Evolutionary conservation across 805 yeast species (phyloP), one percentile per base, ranked within the genome.

Genomic region (Torulaspora gathmanii): DNA sequence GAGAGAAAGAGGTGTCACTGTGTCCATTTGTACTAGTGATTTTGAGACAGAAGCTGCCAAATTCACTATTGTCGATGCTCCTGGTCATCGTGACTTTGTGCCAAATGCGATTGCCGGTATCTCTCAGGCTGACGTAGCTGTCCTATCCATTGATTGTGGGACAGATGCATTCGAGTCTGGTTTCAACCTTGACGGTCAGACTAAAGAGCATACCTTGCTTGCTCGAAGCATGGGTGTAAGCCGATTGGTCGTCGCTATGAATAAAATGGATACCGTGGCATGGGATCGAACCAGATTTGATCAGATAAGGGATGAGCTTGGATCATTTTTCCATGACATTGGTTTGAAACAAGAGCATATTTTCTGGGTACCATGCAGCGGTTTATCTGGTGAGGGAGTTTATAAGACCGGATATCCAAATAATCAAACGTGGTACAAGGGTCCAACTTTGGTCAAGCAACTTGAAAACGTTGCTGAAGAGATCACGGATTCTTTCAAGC

Each of bases 61-160:
- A 65, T 93, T 91, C 74, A 93, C 99, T 27, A 87, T 93, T 57
- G 83, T 93, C 63, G 99, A 93, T 69, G 99, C 99, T 6, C 99
- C 99, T 47, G 99, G 99, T 31, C 99, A 93, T 75, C 90, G 91
- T 74, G 86, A 91, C 83, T 93, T 93, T 67, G 96, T 93, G 50
- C 89, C 96, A 36, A 93, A 87, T 66, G 95, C 95, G 88, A 93
- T 93, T 73, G 96, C 96, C 52, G 99, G 99, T 67, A 98, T 98
- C 12, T 89, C 98, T 29, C 99, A 93, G 72, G 98, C 99, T 19
- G 99, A 93, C 71, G 90, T 91, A 42, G 99, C 99, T 65, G 80
- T 93, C 49, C 77, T 93, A 58, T 97, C 93, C 31, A 89, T 93
- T 54, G 88, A 95, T 55, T 97, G 98, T 47, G 85, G 98, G 72